A percentile compares a stretch with the other conserved stretches of the same genome.
Evolutionary conservation across 495 filamentous ascomycete species (phyloP).

Genomic region (Saxophila tyrrhenica): DNA sequence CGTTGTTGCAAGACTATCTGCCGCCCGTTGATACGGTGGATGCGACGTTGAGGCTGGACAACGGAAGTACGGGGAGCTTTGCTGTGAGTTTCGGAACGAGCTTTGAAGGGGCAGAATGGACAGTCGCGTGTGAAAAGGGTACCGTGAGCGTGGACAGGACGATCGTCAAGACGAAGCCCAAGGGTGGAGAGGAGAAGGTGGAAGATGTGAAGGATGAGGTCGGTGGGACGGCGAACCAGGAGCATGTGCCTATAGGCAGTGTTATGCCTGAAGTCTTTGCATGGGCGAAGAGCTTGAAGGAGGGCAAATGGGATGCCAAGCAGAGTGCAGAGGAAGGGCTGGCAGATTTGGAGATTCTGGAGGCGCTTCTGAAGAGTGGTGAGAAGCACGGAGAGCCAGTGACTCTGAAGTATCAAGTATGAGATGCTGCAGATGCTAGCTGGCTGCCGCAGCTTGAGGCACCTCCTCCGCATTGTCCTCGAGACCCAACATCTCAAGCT

Average conservation of each 20-base stretch:
- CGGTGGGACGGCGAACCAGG: constrained; percentile 33
- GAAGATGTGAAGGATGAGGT: constrained; percentile 31
- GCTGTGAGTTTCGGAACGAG: constrained; percentile 55
- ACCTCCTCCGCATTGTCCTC: constrained; percentile 5
- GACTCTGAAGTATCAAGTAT: constrained; percentile 17
- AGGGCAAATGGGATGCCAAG: constrained; percentile 37
- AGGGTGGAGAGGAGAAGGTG: constrained; percentile 24
- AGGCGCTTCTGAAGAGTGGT: constrained; percentile 53
- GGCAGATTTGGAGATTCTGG: constrained; percentile 52
- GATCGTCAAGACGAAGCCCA: constrained; percentile 33
- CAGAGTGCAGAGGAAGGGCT: constrained; percentile 58
- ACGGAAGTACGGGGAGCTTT: constrained; percentile 53
- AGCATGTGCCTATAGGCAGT: constrained; percentile 35
- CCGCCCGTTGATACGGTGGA: constrained; percentile 67
- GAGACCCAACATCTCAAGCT: constrained; percentile 21
- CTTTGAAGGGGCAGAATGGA: constrained; percentile 42
- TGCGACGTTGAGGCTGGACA: constrained; percentile 47
- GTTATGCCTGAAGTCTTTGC: constrained; percentile 56
- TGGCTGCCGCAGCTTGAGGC: background rate
- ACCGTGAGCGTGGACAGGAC: constrained; percentile 34
- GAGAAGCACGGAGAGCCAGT: constrained; percentile 42
- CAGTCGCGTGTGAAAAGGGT: constrained; percentile 40
- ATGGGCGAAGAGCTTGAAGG: constrained; percentile 48
- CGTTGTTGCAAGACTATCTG: constrained; percentile 48
- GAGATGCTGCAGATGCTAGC: background rate